Percentiles rank a stretch among this genome's conserved stretches.
Conservation (phyloP, 805 yeast genomes). For the Hanseniaspora singularis region DNA sequence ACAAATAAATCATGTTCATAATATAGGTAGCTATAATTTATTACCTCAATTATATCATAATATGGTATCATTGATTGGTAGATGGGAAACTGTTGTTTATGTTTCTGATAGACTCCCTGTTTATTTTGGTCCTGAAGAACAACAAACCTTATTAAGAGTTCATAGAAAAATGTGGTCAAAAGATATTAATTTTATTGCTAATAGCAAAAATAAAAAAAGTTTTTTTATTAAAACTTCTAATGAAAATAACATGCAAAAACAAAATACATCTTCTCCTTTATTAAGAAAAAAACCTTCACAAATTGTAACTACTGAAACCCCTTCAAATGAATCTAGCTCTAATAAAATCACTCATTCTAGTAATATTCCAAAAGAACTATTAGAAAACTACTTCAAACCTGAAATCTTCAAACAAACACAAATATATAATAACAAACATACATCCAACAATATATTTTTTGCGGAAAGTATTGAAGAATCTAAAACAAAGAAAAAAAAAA, state of each 20-base stretch:
- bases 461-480: not conserved
- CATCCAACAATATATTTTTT: too few relatives aligned
- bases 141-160: not conserved
- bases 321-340: too few relatives aligned
- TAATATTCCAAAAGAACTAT: slow-evolving; percentile 7
- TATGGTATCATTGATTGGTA: slow-evolving; percentile 42
- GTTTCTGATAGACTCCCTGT: slow-evolving; percentile 16
- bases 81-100: slow-evolving; percentile 19
- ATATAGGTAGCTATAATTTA: slow-evolving; percentile 31
- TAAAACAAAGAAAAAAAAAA: not conserved
- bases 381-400: slow-evolving; percentile 11
- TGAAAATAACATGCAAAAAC: not conserved
- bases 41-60: slow-evolving; percentile 38
- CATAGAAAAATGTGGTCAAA: slow-evolving; percentile 14
- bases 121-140: slow-evolving; percentile 9
- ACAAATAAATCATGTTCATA: slow-evolving; percentile 19
- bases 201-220: slow-evolving; percentile 1
- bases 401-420: slow-evolving; percentile 14
- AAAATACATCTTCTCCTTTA: not conserved
- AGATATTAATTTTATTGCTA: slow-evolving; percentile 13
- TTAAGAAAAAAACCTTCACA: not conserved
- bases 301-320: too few relatives aligned
- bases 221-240: not conserved
- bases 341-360: too few relatives aligned
- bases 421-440: not conserved